Percentiles rank a stretch among this genome's conserved stretches.
Conservation (phyloP, 768 basidiomycete genomes). For the Lactarius sp. region DNA sequence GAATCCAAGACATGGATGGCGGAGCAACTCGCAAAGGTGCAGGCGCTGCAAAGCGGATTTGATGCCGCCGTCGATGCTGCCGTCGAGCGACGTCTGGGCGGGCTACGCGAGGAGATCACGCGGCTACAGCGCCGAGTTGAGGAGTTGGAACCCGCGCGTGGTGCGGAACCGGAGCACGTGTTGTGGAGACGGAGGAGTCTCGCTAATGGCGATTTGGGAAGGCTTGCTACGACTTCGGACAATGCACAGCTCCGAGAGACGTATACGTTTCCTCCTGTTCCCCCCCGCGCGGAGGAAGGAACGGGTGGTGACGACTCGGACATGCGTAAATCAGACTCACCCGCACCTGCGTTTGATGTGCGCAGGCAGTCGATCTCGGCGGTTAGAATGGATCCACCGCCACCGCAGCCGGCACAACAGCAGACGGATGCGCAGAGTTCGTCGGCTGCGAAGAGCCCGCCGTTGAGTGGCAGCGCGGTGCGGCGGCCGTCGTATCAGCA, state of each 20-base stretch:
- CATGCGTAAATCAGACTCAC: slow-evolving; percentile 38
- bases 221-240: slow-evolving; percentile 2
- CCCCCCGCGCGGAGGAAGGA: slow-evolving; percentile 10
- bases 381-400: slow-evolving; percentile 43
- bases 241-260: slow-evolving; percentile 15
- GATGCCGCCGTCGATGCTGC: slow-evolving; percentile 53
- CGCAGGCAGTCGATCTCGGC: slow-evolving; percentile 48
- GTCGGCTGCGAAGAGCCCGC: slow-evolving; percentile 12
- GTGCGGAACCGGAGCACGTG: slow-evolving; percentile 15
- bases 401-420: slow-evolving; percentile 28
- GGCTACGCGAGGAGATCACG: slow-evolving; percentile 57
- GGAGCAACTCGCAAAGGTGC: slow-evolving; percentile 66
- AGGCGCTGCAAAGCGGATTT: slow-evolving; percentile 49
- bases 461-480: background rate
- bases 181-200: slow-evolving; percentile 27
- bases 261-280: slow-evolving; percentile 25
- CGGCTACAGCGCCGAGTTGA: slow-evolving; percentile 59
- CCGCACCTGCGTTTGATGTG: slow-evolving; percentile 44
- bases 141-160: slow-evolving; percentile 55
- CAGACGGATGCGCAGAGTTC: slow-evolving; percentile 9
- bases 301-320: slow-evolving; percentile 4
- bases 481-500: slow-evolving; percentile 15
- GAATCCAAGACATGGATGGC: slow-evolving; percentile 73
- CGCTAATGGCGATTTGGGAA: slow-evolving; percentile 21
- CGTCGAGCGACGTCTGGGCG: slow-evolving; percentile 56